phyloP scores from a whole-genome alignment of 768 basidiomycete species.

The Lactarius sp. region DNA sequence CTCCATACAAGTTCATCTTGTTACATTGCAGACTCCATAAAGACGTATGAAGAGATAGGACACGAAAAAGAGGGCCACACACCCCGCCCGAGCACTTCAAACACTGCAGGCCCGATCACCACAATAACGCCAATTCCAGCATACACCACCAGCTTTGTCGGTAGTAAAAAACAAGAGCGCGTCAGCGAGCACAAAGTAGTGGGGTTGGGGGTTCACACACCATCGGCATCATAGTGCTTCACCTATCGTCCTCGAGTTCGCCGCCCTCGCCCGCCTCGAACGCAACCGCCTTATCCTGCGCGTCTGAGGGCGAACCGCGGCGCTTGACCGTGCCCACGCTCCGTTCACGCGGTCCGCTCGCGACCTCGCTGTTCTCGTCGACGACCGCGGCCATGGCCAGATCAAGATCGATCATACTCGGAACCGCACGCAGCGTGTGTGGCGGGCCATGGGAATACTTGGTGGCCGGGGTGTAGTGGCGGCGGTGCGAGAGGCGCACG shows the following conservation, averaged over 20 bases:
- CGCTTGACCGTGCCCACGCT: slow-evolving; percentile 32
- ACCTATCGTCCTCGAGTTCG: slow-evolving; percentile 34
- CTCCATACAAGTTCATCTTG: too few species aligned
- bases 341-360: slow-evolving; percentile 40
- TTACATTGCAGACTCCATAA: too few species aligned
- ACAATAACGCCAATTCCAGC: slow-evolving; percentile 74
- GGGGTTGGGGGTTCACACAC: slow-evolving; percentile 38
- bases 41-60: too few species aligned
- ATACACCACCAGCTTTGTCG: slow-evolving; percentile 94
- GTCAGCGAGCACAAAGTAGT: background rate
- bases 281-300: slow-evolving; percentile 20
- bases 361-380: slow-evolving; percentile 27
- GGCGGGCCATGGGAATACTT: slow-evolving; percentile 72
- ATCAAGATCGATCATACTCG: slow-evolving; percentile 76
- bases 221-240: slow-evolving; percentile 84
- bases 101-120: slow-evolving; percentile 60
- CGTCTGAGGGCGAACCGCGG: slow-evolving; percentile 12
- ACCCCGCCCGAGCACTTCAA: slow-evolving; percentile 67
- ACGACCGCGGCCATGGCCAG: slow-evolving; percentile 30
- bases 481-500: slow-evolving; percentile 70
- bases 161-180: slow-evolving; percentile 41
- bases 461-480: slow-evolving; percentile 89
- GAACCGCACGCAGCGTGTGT: slow-evolving; percentile 65
- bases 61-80: slow-evolving; percentile 28
- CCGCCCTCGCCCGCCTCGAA: slow-evolving; percentile 25